These are phyloP conservation scores for Cyclocybe cylindracea DNA, from an alignment of 768 basidiomycete species.

Conservation along the genomic window DNA sequence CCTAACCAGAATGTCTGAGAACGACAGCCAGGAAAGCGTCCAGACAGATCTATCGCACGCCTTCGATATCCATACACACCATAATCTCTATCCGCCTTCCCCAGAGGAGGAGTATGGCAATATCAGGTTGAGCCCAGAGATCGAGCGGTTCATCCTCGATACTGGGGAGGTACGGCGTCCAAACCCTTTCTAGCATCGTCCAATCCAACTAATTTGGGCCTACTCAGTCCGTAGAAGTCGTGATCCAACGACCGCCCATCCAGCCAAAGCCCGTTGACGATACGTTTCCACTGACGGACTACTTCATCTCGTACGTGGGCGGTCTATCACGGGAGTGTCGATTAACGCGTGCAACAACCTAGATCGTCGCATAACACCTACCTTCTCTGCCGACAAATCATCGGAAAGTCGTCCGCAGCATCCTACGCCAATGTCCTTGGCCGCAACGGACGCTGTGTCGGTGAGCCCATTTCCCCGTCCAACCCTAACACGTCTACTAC, in stretches of 20 bases:
- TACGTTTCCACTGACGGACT: conserved; percentile 50
- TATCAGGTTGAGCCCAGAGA: conserved; percentile 37
- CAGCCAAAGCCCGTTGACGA: conserved; percentile 36
- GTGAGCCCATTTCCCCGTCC: conserved; percentile 18
- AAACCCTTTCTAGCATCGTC: not conserved
- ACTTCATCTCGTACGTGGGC: conserved; percentile 54
- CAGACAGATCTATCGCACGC: conserved; percentile 22
- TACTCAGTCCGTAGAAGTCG: conserved; percentile 30
- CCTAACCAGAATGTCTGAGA: not conserved
- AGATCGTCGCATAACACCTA: conserved; percentile 73
- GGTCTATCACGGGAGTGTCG: not conserved
- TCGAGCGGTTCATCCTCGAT: conserved; percentile 34
- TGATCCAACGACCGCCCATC: conserved; percentile 40
- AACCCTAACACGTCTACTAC: not conserved
- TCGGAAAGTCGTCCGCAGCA: conserved; percentile 53
- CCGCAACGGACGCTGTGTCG: conserved; percentile 54
- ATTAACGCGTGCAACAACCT: not conserved
- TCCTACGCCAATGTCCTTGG: conserved; percentile 57
- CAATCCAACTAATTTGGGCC: not conserved
- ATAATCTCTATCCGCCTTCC: conserved; percentile 28
- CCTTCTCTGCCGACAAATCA: conserved; percentile 55
- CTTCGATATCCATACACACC: conserved; percentile 33
- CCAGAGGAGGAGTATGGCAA: conserved; percentile 13
- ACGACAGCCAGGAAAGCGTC: not conserved
- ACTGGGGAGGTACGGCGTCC: conserved; percentile 26